Conservation (phyloP, 768 basidiomycete species). For the Hericium erinaceus region DNA sequence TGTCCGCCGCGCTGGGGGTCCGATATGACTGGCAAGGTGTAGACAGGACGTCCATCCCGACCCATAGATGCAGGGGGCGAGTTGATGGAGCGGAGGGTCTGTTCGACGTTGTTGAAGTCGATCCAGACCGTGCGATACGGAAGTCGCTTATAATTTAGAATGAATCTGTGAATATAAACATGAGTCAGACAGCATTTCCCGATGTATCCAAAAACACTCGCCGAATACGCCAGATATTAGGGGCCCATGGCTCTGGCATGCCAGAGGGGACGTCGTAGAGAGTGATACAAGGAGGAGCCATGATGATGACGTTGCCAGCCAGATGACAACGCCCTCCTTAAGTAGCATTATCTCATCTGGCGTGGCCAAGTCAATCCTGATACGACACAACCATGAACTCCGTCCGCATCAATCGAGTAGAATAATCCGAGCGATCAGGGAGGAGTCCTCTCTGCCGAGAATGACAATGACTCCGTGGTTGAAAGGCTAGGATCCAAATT, state of each 20-base stretch:
- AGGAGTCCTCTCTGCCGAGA: neutral
- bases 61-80: conserved; percentile 48
- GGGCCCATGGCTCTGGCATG: conserved; percentile 63
- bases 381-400: neutral
- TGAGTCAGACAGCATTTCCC: neutral
- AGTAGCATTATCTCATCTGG: neutral
- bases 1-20: conserved; percentile 28
- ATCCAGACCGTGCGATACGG: conserved; percentile 64
- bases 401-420: neutral
- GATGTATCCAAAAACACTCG: conserved; percentile 14
- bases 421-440: neutral
- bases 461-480: neutral
- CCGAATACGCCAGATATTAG: conserved; percentile 69
- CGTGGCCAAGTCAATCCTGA: neutral
- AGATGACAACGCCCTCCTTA: neutral
- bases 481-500: neutral
- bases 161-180: conserved; percentile 33
- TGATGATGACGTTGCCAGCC: neutral
- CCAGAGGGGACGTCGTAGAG: conserved; percentile 61
- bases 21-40: conserved; percentile 61
- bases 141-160: conserved; percentile 71
- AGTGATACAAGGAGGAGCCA: conserved; percentile 39
- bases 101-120: conserved; percentile 60
- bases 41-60: conserved; percentile 51
- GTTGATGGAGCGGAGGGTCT: conserved; percentile 44